Conservation (phyloP, 306 rosid species). For the Oemleria cerasiformis region DNA sequence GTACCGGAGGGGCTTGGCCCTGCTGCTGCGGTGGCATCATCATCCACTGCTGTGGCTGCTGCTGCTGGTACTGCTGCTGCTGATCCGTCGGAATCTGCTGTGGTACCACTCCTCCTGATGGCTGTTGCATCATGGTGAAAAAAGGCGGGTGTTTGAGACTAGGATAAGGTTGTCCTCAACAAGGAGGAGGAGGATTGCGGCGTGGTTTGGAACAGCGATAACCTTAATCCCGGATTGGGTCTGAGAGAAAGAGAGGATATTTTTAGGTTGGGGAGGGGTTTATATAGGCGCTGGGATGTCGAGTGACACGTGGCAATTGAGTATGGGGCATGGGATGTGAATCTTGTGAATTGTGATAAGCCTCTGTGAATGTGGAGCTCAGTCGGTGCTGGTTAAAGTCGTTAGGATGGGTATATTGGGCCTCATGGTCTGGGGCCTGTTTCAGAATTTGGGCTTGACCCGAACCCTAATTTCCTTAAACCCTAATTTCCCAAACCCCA, state of each 20-base stretch:
- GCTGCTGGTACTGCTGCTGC: constrained; percentile 31
- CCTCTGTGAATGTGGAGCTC: too few species aligned
- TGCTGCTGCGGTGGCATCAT: constrained; percentile 33
- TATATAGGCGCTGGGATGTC: not conserved
- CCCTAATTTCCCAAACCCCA: not conserved
- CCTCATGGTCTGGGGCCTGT: not conserved
- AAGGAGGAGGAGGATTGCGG: not conserved
- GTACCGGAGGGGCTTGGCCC: constrained; percentile 13
- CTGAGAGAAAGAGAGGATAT: not conserved
- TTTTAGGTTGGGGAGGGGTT: not conserved
- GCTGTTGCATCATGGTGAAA: constrained; percentile 44
- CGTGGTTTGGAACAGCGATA: not conserved
- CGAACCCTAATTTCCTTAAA: not conserved
- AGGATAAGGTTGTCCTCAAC: not conserved
- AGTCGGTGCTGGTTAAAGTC: too few species aligned
- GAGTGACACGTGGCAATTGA: constrained; percentile 22
- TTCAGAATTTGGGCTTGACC: not conserved
- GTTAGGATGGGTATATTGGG: not conserved
- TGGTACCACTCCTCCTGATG: constrained; percentile 26
- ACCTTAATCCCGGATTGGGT: constrained; percentile 21
- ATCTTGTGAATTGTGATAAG: not conserved
- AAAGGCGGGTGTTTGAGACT: not conserved
- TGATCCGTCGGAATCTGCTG: constrained; percentile 26
- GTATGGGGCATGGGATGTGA: not conserved
- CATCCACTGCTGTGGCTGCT: constrained; percentile 48